These are phyloP conservation scores for Saccharum officinarum DNA, from an alignment of 176 grass and related monocot species.

Conservation along the genomic window DNA sequence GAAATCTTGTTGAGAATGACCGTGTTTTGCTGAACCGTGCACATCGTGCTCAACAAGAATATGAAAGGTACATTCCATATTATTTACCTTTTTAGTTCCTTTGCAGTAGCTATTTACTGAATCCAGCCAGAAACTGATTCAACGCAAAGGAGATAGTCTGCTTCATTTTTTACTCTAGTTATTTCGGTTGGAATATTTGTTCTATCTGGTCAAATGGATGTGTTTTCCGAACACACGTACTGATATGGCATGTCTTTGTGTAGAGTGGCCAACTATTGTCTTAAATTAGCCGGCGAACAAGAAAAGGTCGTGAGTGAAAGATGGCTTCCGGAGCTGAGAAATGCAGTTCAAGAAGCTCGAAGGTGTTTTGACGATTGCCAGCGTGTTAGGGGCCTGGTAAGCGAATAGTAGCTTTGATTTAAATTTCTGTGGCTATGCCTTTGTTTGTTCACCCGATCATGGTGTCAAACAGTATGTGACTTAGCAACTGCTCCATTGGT, in stretches of 20 bases:
- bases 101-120: constrained; percentile 9
- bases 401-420: constrained; percentile 22
- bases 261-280: constrained; percentile 94
- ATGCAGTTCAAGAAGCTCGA: constrained; percentile 75
- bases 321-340: constrained; percentile 87
- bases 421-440: background rate
- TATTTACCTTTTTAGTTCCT: background rate
- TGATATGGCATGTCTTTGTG: constrained; percentile 31
- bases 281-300: constrained; percentile 89
- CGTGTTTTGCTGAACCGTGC: constrained; percentile 89
- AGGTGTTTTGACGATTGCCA: constrained; percentile 79
- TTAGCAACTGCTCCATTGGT: background rate
- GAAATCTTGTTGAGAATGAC: constrained; percentile 87
- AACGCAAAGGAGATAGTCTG: background rate
- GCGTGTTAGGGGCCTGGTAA: constrained; percentile 84
- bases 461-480: background rate
- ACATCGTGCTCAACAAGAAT: constrained; percentile 88
- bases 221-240: background rate
- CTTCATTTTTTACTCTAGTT: background rate
- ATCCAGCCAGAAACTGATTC: background rate
- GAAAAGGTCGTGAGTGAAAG: constrained; percentile 78
- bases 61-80: constrained; percentile 61
- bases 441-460: background rate
- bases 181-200: background rate
- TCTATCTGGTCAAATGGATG: background rate